Evolutionary conservation across 495 filamentous ascomycete genomes (phyloP), one percentile per base, ranked within the genome.

Genomic region (Neurospora cerealis): DNA sequence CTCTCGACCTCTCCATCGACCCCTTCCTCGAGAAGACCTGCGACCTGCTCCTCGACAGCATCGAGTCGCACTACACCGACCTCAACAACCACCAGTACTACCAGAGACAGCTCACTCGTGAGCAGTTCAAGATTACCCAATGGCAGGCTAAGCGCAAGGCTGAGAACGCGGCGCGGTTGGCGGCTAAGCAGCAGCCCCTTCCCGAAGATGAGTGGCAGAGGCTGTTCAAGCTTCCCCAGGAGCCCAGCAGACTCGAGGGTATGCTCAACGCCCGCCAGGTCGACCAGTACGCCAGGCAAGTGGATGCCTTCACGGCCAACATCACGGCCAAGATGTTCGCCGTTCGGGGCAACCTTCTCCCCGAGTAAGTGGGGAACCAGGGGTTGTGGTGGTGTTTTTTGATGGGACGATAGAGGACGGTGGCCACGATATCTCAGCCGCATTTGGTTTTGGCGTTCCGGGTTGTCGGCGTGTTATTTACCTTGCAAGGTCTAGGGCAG

Each of bases 61-160:
- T 99, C 79, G 96, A 99, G 86, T 89, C 91, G 34, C 96, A 99
- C 87, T 94, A 98, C 83, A 97, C 95, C 69, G 96, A 99, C 84
- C 91, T 95, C 80, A 99, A 98, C 88, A 99, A 99, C 87, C 93
- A 93, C 85, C 94, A 97, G 84, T 99, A 97, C 87, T 97, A 98
- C 86, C 93, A 97, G 85, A 90, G 96, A 72, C 94, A 96, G 78
- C 87, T 98, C n/a, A 91, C 90, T 34, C 93, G 96, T 70, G 96
- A 99, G 87, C 96, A 99, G 85, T 85, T 91, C 75, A 99, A 99
- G 88, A 97, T 99, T 79, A 90, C 92, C 48, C 89, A 92, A 72
- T 99, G 96, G 96, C 95, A 98, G 84, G 83, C 89, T 66, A 99
- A 99, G 89, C 91, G 96, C 76, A 95, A 96, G 85, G 90, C 93